A percentile compares a stretch with the other conserved stretches of the same genome.
phyloP scores from a whole-genome alignment of 2,329 filamentous ascomycete genomes.

The Hirsutella minnesotensis region DNA sequence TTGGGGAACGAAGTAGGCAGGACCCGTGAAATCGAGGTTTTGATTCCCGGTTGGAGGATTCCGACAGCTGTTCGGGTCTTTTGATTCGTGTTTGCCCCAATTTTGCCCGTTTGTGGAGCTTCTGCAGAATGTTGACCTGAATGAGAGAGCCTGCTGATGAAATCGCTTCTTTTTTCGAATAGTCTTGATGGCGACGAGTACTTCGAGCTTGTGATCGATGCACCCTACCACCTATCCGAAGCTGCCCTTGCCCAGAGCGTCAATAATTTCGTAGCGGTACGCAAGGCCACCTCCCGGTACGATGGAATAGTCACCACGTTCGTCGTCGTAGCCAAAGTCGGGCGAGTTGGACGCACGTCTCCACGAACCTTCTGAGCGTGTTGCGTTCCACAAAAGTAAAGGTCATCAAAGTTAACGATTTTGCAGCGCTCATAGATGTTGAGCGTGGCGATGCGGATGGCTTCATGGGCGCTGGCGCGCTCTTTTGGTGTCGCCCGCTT shows the following conservation, averaged over 20 bases:
- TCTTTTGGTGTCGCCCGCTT: constrained; percentile 80
- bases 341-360: constrained; percentile 61
- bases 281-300: constrained; percentile 84
- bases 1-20: too few relatives aligned
- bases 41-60: too few relatives aligned
- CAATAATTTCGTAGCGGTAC: constrained; percentile 93
- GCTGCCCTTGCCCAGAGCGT: constrained; percentile 90
- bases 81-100: too few relatives aligned
- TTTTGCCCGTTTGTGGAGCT: constrained; percentile 92
- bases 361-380: constrained; percentile 88
- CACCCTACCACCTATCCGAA: constrained; percentile 97
- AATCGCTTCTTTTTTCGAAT: constrained; percentile 99
- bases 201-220: constrained; percentile 91
- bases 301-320: constrained; percentile 92
- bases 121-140: constrained; percentile 94
- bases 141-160: constrained; percentile 96
- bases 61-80: too few relatives aligned
- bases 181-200: constrained; percentile 91
- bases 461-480: constrained; percentile 69
- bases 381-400: constrained; percentile 91
- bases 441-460: constrained; percentile 70
- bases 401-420: constrained; percentile 88
- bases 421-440: constrained; percentile 97
- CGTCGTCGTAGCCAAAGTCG: constrained; percentile 97
- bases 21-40: too few relatives aligned